phyloP scores from a whole-genome alignment of 257 asterid species.

The Jaltomata sinuosa region DNA sequence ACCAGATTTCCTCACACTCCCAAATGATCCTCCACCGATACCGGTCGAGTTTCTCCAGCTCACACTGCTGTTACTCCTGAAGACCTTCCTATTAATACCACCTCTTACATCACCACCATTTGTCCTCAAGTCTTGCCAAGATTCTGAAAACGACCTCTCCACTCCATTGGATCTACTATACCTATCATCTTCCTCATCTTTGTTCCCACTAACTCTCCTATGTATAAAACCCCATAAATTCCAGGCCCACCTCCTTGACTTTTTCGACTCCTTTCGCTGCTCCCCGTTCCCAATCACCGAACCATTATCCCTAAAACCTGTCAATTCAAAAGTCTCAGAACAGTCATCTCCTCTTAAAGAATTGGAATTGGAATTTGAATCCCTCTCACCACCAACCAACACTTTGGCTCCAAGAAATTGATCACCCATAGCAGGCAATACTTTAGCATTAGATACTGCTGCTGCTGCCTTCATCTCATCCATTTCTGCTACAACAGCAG shows the following conservation, averaged over 20 bases:
- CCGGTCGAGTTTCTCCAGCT: constrained; percentile 51
- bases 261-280: constrained; percentile 45
- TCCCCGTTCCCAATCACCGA: constrained; percentile 45
- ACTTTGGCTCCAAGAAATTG: constrained; percentile 40
- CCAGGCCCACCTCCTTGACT: constrained; percentile 67
- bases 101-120: constrained; percentile 25
- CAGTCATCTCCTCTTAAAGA: constrained; percentile 56
- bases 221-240: constrained; percentile 56
- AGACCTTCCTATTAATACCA: constrained; percentile 29
- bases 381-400: constrained; percentile 40
- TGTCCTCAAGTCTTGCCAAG: constrained; percentile 57
- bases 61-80: constrained; percentile 75
- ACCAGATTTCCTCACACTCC: constrained; percentile 39
- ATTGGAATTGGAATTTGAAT: constrained; percentile 29
- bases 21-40: constrained; percentile 40
- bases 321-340: constrained; percentile 63
- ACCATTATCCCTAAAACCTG: constrained; percentile 43
- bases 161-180: constrained; percentile 51
- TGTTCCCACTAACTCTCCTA: constrained; percentile 31
- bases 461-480: constrained; percentile 34
- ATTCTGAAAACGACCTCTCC: constrained; percentile 56
- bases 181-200: constrained; percentile 47
- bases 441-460: constrained; percentile 32
- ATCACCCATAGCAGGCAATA: constrained; percentile 36
- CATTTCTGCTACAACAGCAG: constrained; percentile 62